These are phyloP conservation scores for Russula sp. DNA, from an alignment of 768 basidiomycete genomes.

Conservation along the genomic window DNA sequence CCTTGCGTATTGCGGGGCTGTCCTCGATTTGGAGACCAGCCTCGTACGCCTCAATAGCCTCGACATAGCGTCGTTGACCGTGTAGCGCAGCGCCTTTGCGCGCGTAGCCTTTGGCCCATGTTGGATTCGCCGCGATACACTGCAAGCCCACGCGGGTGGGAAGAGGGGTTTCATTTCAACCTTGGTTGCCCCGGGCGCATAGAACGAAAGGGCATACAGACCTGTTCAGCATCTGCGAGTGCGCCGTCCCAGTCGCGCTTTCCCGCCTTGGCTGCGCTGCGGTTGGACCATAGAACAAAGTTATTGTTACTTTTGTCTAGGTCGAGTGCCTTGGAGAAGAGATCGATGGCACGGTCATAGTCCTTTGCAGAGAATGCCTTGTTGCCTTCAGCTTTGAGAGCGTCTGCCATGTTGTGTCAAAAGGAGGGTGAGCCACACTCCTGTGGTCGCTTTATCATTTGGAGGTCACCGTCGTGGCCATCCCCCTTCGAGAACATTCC, in stretches of 20 bases:
- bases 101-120: constrained; percentile 87
- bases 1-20: constrained; percentile 76
- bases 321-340: constrained; percentile 77
- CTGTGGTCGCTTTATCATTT: neutral
- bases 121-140: constrained; percentile 74
- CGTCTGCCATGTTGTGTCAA: constrained; percentile 27
- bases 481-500: constrained; percentile 18
- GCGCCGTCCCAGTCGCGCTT: constrained; percentile 73
- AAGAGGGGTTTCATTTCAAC: neutral
- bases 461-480: neutral
- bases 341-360: constrained; percentile 80
- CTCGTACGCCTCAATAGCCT: constrained; percentile 82
- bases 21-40: constrained; percentile 77
- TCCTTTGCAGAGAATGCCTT: constrained; percentile 93
- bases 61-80: constrained; percentile 69
- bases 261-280: constrained; percentile 87
- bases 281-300: constrained; percentile 88
- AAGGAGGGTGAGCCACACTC: neutral
- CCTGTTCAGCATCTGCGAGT: constrained; percentile 86
- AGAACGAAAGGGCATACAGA: constrained; percentile 31
- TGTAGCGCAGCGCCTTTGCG: constrained; percentile 93
- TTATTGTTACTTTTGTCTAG: constrained; percentile 78
- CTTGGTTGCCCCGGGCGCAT: neutral
- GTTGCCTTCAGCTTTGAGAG: constrained; percentile 90
- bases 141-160: constrained; percentile 28